A percentile compares a stretch with the other conserved stretches of the same genome.
Evolutionary conservation across 2,329 filamentous ascomycete species (phyloP).

Genomic region (Microascus cirrosus): DNA sequence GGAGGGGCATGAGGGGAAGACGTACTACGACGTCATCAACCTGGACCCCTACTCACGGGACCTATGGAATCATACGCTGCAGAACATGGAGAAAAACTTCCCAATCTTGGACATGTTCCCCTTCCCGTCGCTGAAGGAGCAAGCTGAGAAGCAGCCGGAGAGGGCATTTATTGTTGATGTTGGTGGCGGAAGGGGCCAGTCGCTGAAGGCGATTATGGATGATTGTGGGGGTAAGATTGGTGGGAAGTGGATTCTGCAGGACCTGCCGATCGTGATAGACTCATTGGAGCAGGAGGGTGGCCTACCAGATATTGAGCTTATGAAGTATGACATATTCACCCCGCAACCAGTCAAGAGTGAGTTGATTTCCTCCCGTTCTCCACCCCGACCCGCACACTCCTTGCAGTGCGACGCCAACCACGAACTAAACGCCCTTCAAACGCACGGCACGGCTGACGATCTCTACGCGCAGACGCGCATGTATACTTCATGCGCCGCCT

Average conservation of each 20-base stretch:
- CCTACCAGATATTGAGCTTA: constrained; percentile 13
- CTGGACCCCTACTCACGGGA: constrained; percentile 12
- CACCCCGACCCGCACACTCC: background rate
- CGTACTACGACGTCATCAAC: constrained; percentile 18
- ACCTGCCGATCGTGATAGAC: constrained; percentile 21
- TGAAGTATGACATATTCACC: constrained; percentile 15
- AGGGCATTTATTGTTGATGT: constrained; percentile 17
- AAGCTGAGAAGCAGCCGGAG: constrained; percentile 15
- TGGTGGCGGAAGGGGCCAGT: constrained; percentile 16
- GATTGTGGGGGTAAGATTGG: constrained; percentile 13
- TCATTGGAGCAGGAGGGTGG: constrained; percentile 13
- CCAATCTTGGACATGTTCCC: constrained; percentile 19
- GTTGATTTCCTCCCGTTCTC: background rate
- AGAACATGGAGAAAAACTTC: constrained; percentile 15
- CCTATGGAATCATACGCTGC: constrained; percentile 16
- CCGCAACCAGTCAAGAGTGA: constrained; percentile 14
- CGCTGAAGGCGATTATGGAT: constrained; percentile 13
- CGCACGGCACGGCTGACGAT: no score
- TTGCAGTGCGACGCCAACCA: constrained; percentile 5
- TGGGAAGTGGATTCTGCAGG: constrained; percentile 18
- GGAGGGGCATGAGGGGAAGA: constrained; percentile 17
- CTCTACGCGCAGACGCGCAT: constrained; percentile 14
- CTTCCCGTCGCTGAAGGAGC: constrained; percentile 13
- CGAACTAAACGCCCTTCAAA: constrained; percentile 9
- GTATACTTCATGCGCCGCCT: constrained; percentile 21